phyloP scores from a whole-genome alignment of 1,284 basidiomycete genomes.

The Ustilago vetiveriae region DNA sequence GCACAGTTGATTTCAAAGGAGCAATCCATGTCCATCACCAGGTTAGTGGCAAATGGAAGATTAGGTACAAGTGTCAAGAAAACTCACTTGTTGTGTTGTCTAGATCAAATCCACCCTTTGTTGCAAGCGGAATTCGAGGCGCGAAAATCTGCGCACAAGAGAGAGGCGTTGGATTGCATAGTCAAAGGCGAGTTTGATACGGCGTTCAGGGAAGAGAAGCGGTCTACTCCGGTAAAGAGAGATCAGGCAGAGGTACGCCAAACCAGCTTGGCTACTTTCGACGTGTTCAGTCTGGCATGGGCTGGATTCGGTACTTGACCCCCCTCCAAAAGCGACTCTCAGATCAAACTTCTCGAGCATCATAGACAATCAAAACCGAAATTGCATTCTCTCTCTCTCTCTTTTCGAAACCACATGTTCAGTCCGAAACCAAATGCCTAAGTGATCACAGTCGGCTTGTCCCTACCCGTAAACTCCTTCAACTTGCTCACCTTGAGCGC shows the following conservation, averaged over 20 bases:
- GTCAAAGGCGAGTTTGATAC: slow-evolving; percentile 10
- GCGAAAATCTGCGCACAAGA: neutral
- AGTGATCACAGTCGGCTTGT: slow-evolving; percentile 97
- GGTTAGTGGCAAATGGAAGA: slow-evolving; percentile 92
- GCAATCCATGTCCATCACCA: neutral
- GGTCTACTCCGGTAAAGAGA: neutral
- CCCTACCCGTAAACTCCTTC: slow-evolving; percentile 82
- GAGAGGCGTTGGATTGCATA: slow-evolving; percentile 6
- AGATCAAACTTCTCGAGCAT: too few species aligned
- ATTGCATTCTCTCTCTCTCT: too few species aligned
- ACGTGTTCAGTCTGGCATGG: slow-evolving; percentile 63
- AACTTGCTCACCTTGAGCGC: slow-evolving; percentile 85
- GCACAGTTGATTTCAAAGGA: slow-evolving; percentile 68
- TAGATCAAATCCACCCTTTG: neutral
- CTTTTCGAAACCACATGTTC: too few species aligned
- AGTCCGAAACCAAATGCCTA: too few species aligned
- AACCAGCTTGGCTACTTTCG: slow-evolving; percentile 42
- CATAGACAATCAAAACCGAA: too few species aligned
- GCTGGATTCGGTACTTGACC: slow-evolving; percentile 64
- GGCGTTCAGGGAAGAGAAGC: slow-evolving; percentile 5
- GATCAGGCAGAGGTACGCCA: neutral
- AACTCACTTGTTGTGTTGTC: slow-evolving; percentile 84
- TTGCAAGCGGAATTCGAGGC: too few species aligned
- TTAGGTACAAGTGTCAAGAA: slow-evolving; percentile 98
- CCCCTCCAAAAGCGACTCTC: too few species aligned